phyloP scores from a whole-genome alignment of 2,329 filamentous ascomycete species.

The Thelonectria discophora region DNA sequence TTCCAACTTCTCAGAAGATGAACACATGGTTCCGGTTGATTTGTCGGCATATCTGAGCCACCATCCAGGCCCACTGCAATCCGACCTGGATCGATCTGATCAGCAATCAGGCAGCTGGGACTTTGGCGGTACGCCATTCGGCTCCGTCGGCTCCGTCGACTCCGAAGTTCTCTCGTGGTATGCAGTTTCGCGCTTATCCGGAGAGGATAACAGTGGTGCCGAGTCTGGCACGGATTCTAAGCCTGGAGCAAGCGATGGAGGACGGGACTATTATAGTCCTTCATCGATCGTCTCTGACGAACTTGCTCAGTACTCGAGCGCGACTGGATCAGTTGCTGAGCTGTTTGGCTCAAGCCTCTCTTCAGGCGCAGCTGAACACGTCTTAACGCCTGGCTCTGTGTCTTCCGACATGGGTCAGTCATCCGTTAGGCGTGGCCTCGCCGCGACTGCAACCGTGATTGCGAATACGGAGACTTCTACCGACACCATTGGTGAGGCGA shows the following conservation, averaged over 20 bases:
- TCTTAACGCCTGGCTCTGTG: neutral
- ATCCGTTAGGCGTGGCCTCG: conserved; percentile 10
- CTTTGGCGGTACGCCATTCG: conserved; percentile 7
- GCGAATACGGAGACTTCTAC: neutral
- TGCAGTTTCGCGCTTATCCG: conserved; percentile 14
- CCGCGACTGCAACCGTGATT: neutral
- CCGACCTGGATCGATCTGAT: conserved; percentile 24
- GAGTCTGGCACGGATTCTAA: conserved; percentile 26
- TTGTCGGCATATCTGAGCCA: conserved; percentile 32
- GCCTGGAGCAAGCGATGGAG: conserved; percentile 28
- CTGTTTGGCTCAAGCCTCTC: neutral
- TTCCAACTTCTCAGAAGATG: conserved; percentile 59
- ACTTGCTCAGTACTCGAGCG: conserved; percentile 6
- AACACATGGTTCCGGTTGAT: conserved; percentile 49
- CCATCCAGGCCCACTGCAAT: conserved; percentile 31
- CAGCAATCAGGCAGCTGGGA: conserved; percentile 20
- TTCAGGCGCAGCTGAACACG: too few species aligned
- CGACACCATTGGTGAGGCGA: neutral
- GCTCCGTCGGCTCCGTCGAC: conserved; percentile 7
- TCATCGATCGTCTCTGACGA: conserved; percentile 20
- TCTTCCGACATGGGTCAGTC: neutral
- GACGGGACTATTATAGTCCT: conserved; percentile 13
- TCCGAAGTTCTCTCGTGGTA: conserved; percentile 14
- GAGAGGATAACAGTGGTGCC: conserved; percentile 23
- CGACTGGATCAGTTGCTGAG: neutral